Evolutionary conservation across 1,284 basidiomycete genomes (phyloP), one percentile per base, ranked within the genome.

Genomic region (Pisolithus thermaeus): DNA sequence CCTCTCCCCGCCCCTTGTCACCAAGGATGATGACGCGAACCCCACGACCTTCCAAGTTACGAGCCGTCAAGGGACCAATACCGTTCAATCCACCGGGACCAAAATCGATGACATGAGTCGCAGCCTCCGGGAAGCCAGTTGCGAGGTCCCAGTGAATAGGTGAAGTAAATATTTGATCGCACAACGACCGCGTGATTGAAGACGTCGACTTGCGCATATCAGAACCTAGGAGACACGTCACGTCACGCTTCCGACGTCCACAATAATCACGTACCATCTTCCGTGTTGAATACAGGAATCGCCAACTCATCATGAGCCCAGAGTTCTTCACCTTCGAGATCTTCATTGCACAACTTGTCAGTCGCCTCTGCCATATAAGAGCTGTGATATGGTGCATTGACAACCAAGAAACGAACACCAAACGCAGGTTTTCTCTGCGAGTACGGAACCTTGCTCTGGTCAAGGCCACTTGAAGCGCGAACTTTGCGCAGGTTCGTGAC

Each of bases 351-450:
- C 52, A 96, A 72, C 66, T 84, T 87, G 52, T 92, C 81, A 5
- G 92, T 85, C 4, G 84, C 87, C 38, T 81, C 84, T n/a, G 68
- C 64, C 49, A 99, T 77, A 70, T 97, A 97, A 37, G 76, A 73
- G 66, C 91, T 95, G 77, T 99, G 96, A 73, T 94, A 99, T 1
- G 96, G 97, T 1, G 95, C 95, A 56, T 87, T 89, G 62, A 99
- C 90, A 28, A 92, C 90, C 61, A 99, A 75, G 78, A 99, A 99
- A 48, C 96, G 86, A 56, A 91, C 84, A 49, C 84, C 90, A 72
- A 99, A 98, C 14, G 92, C 89, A 9, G 91, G 87, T 72, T 97
- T 96, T 63, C 97, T 83, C 73, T 98, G 94, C 36, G 92, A 94
- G 76, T 88, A 96, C 23, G 93, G 91, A 7, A 83, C 77, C 73